These are phyloP conservation scores for Cladosporium sp. DNA, from an alignment of 2,329 filamentous ascomycete species.

Conservation along the genomic window DNA sequence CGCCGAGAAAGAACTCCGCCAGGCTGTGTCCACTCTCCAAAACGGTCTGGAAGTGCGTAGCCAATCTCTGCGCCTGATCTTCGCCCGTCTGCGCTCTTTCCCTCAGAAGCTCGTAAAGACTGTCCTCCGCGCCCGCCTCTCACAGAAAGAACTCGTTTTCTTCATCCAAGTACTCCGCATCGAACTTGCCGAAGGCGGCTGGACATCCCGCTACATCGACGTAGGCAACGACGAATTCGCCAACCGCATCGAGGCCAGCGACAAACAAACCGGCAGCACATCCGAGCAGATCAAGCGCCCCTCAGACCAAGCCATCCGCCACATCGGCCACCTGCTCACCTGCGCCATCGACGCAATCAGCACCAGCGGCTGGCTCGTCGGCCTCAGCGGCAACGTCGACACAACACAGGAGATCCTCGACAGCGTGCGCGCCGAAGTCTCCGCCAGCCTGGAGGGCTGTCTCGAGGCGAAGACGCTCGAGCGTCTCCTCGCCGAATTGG, in stretches of 20 bases:
- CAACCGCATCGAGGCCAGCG: conserved; percentile 12
- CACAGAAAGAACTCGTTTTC: conserved; percentile 64
- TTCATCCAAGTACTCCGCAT: conserved; percentile 69
- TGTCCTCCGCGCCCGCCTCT: conserved; percentile 60
- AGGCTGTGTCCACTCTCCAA: conserved; percentile 64
- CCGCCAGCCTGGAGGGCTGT: conserved; percentile 66
- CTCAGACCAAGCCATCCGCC: conserved; percentile 64
- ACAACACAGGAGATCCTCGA: conserved; percentile 62
- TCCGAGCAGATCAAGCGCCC: conserved; percentile 47
- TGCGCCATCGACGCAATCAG: conserved; percentile 74
- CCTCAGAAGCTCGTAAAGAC: conserved; percentile 57
- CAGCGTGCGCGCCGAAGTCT: conserved; percentile 64
- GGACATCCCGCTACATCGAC: conserved; percentile 70
- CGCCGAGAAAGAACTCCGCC: conserved; percentile 55
- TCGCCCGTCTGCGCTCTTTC: conserved; percentile 66
- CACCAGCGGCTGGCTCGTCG: conserved; percentile 69
- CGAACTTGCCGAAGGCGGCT: conserved; percentile 69
- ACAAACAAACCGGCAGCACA: conserved; percentile 52
- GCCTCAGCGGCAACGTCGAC: conserved; percentile 47
- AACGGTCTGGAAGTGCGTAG: conserved; percentile 61
- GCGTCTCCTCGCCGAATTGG: conserved; percentile 61
- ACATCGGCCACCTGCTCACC: conserved; percentile 68
- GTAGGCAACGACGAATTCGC: conserved; percentile 37
- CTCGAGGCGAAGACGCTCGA: conserved; percentile 64
- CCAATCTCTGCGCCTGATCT: conserved; percentile 61